Evolutionary conservation across 129 eudicot species (phyloP).

Genomic region (Flaveria brownii): DNA sequence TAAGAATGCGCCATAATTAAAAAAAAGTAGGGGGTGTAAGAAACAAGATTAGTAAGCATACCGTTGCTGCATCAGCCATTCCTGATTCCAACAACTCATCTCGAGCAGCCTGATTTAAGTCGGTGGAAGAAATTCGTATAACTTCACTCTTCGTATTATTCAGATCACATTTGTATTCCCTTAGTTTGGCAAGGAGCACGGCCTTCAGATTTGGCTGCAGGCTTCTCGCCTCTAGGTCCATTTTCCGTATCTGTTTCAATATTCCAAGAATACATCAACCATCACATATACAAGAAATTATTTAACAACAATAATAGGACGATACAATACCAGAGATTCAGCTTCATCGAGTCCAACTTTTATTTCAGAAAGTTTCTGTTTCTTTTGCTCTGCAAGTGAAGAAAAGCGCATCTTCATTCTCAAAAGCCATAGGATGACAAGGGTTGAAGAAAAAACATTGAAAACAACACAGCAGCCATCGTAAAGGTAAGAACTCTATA

Average conservation of each 20-base stretch:
- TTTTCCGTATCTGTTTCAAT: conserved; percentile 26
- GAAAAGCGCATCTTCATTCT: not conserved
- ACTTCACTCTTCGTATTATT: conserved; percentile 67
- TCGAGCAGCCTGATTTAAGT: conserved; percentile 61
- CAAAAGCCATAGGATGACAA: not conserved
- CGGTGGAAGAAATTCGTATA: conserved; percentile 51
- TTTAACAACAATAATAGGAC: not conserved
- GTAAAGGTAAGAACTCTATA: not conserved
- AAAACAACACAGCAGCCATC: not conserved
- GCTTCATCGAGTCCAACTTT: conserved; percentile 55
- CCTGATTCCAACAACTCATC: conserved; percentile 69
- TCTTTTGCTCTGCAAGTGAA: conserved; percentile 51
- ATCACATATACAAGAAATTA: not conserved
- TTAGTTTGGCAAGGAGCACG: conserved; percentile 62
- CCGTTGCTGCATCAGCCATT: conserved; percentile 54
- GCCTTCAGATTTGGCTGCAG: conserved; percentile 68
- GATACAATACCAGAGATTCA: conserved; percentile 47
- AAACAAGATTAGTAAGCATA: conserved; percentile 29
- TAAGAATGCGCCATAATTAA: not conserved
- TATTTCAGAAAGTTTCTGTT: conserved; percentile 51
- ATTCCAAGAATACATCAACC: not conserved
- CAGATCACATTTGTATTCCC: conserved; percentile 70
- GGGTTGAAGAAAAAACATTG: not conserved
- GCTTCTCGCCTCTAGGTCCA: conserved; percentile 79
- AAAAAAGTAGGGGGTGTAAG: not conserved